Evolutionary conservation across 495 filamentous ascomycete species (phyloP), one percentile per base, ranked within the genome.

Genomic region (Haplographium delicatum): DNA sequence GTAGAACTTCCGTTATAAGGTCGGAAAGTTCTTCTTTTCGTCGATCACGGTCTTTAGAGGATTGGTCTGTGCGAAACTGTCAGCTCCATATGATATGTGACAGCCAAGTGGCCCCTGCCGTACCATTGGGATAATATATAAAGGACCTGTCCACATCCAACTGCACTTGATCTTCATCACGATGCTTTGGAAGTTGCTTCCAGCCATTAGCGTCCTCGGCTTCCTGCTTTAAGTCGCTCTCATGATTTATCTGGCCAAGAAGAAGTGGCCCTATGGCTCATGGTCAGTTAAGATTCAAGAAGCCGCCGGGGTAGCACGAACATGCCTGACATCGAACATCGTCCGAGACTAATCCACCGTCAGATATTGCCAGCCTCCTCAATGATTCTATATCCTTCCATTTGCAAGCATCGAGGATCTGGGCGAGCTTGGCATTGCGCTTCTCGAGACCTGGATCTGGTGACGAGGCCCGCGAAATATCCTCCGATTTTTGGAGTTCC

Each of bases 111-210:
- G 46, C 13, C n/a, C 34, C 48, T 62, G 40, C 55, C 72, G 45
- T 74, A 93, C 91, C 79, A 53, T 80, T 72, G 24, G 93, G 93
- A 66, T 98, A 98, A 69, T 96, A 96, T 41, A 96, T 84, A 65
- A 98, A 98, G n/a, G 91, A 88, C 45, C 93, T 75, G 65, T 97
- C 78, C 43, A 98, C 94, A 64, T 98, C 93, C 24, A 96, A 73
- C 61, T 84, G 75, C 15, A 97, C 86, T 66, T 96, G 90, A 48
- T 84, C 80, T 60, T 96, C 90, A 56, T 95, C 89, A n/a, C 69
- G 70, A 66, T 96, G 90, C 4, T 55, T 74, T 22, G 82, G 76
- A 24, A 91, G 68, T 34, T 70, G 53, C 37, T 64, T 62, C 80
- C 81, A 85, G n/a, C 20, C 25, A 59, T 45, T 58, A 18, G 50